phyloP scores from a whole-genome alignment of 1,139 yeast genomes.

The Candida gigantensis region DNA sequence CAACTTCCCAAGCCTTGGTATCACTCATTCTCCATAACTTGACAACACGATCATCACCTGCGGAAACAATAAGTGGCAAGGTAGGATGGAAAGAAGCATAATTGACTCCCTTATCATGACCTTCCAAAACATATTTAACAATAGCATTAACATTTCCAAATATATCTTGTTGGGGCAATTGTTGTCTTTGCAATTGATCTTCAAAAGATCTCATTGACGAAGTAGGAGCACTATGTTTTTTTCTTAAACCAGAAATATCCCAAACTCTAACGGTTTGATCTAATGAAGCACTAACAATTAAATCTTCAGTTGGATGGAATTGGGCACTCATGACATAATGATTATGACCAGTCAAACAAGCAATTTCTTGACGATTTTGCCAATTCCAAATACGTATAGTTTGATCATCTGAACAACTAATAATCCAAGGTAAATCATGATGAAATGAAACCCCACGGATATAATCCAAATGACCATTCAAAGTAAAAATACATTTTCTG shows the following conservation, averaged over 20 bases:
- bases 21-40: constrained; percentile 98
- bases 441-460: constrained; percentile 95
- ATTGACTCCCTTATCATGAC: constrained; percentile 97
- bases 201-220: constrained; percentile 59
- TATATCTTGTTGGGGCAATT: constrained; percentile 82
- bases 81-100: constrained; percentile 99
- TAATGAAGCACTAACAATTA: constrained; percentile 91
- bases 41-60: constrained; percentile 94
- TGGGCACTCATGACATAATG: constrained; percentile 98
- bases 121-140: constrained; percentile 94
- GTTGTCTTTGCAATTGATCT: constrained; percentile 76
- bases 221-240: constrained; percentile 89
- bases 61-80: constrained; percentile 90
- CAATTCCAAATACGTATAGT: constrained; percentile 99
- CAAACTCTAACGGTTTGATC: constrained; percentile 99
- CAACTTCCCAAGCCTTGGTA: constrained; percentile 98
- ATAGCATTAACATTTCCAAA: constrained; percentile 94
- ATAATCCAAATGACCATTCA: constrained; percentile 93
- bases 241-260: constrained; percentile 95
- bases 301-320: constrained; percentile 94
- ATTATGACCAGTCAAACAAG: constrained; percentile 96
- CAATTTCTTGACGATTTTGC: constrained; percentile 98
- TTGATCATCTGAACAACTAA: constrained; percentile 96
- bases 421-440: constrained; percentile 95
- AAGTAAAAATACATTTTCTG: constrained; percentile 86